Percentiles rank a stretch among this genome's conserved stretches.
Conservation (phyloP, 768 basidiomycete species). For the Suillus ampliporus region DNA sequence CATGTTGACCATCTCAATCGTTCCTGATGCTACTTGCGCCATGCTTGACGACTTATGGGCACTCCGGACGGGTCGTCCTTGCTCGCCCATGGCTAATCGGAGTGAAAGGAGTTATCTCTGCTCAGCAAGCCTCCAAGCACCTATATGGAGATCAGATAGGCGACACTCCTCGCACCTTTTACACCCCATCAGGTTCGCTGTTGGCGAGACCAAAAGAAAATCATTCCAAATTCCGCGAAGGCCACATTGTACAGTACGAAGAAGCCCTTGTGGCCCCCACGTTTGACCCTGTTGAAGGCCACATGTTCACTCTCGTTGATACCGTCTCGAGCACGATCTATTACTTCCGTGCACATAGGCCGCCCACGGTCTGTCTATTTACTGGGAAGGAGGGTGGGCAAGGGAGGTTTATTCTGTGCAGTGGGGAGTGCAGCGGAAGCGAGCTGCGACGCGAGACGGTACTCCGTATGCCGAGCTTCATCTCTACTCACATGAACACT, state of each 20-base stretch:
- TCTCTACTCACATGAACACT: constrained; percentile 22
- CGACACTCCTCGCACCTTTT: constrained; percentile 6
- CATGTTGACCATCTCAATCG: neutral
- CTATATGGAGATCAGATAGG: constrained; percentile 21
- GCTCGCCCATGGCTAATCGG: constrained; percentile 29
- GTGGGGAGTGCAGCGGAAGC: constrained; percentile 23
- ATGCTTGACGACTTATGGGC: constrained; percentile 19
- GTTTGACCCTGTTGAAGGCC: neutral
- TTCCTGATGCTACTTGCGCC: constrained; percentile 22
- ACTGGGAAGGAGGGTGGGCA: constrained; percentile 25
- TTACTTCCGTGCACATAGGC: constrained; percentile 23
- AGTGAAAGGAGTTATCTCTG: constrained; percentile 28
- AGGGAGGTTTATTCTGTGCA: constrained; percentile 27
- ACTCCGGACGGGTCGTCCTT: constrained; percentile 18
- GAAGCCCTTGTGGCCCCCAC: neutral
- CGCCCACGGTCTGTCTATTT: constrained; percentile 30
- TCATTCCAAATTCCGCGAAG: constrained; percentile 19
- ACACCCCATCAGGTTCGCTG: constrained; percentile 23
- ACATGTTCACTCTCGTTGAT: constrained; percentile 30
- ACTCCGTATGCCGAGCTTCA: constrained; percentile 27
- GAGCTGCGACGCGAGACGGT: constrained; percentile 30
- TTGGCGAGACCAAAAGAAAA: neutral
- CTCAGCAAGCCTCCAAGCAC: constrained; percentile 19
- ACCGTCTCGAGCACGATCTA: constrained; percentile 26
- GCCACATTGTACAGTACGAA: constrained; percentile 17